Conservation (phyloP, 2,329 filamentous ascomycete genomes). For the Aspergillus quadricinctus region DNA sequence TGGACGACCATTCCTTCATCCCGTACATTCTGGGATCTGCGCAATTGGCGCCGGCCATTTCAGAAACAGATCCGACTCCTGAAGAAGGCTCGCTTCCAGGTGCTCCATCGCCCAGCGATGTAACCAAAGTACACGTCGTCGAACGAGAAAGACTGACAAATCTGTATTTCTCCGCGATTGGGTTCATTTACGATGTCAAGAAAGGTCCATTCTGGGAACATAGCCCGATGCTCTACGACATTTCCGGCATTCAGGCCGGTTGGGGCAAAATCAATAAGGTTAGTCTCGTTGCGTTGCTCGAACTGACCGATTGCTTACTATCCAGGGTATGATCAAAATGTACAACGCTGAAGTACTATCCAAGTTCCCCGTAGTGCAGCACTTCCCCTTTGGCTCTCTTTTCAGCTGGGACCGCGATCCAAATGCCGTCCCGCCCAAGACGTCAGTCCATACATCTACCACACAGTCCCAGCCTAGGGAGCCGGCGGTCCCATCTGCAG, state of each 20-base stretch:
- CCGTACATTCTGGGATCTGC: constrained; percentile 95
- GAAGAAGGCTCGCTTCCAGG: constrained; percentile 71
- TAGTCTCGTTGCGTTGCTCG: constrained; percentile 1
- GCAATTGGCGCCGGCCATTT: constrained; percentile 75
- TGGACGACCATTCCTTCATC: constrained; percentile 95
- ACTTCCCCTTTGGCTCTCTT: constrained; percentile 80
- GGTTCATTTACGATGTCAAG: constrained; percentile 97
- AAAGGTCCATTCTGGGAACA: constrained; percentile 96
- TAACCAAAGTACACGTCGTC: constrained; percentile 62
- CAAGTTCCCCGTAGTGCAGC: constrained; percentile 98
- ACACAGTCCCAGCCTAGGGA: constrained; percentile 21
- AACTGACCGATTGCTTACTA: neutral
- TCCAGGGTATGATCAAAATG: constrained; percentile 96
- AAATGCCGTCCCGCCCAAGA: constrained; percentile 47
- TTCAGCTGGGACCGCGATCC: constrained; percentile 72
- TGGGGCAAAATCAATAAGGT: constrained; percentile 98
- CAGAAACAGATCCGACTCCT: constrained; percentile 60
- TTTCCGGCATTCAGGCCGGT: constrained; percentile 84
- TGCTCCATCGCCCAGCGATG: constrained; percentile 66
- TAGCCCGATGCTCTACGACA: constrained; percentile 88
- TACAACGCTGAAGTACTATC: constrained; percentile 93
- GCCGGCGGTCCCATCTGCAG: constrained; percentile 11
- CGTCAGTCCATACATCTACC: constrained; percentile 52
- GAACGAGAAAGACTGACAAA: constrained; percentile 63
- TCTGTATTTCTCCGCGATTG: constrained; percentile 92